These are phyloP conservation scores for Heliamphora pulchella DNA, from an alignment of 179 eudicot species.

Conservation along the genomic window DNA sequence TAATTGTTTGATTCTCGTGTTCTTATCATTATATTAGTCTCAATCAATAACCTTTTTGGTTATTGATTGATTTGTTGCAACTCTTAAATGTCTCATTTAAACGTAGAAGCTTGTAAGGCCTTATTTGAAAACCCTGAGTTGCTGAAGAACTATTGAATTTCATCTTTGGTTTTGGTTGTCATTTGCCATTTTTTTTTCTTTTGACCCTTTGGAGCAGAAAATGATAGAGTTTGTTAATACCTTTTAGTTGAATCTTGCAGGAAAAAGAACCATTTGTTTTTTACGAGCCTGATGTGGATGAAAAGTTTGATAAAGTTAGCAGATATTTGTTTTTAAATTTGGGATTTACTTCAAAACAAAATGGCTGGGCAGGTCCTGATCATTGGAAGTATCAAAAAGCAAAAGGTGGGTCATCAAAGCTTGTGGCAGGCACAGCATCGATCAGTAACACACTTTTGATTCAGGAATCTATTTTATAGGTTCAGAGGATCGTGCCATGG, in stretches of 20 bases:
- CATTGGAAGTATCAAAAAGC: slow-evolving; percentile 85
- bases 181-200: neutral
- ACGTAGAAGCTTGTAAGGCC: neutral
- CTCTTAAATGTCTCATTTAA: neutral
- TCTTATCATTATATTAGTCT: neutral
- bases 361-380: slow-evolving; percentile 99
- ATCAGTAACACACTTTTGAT: neutral
- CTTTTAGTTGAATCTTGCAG: slow-evolving; percentile 30
- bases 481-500: slow-evolving; percentile 34
- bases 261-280: slow-evolving; percentile 34
- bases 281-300: slow-evolving; percentile 37
- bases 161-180: slow-evolving; percentile 7
- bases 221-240: neutral
- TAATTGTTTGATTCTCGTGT: neutral
- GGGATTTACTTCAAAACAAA: slow-evolving; percentile 58
- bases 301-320: slow-evolving; percentile 50
- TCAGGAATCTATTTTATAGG: slow-evolving; percentile 30
- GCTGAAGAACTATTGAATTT: neutral
- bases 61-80: neutral
- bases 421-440: neutral
- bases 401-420: slow-evolving; percentile 39
- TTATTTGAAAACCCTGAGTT: neutral
- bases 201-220: neutral
- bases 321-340: slow-evolving; percentile 52
- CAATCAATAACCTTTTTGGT: too few species aligned